phyloP scores from a whole-genome alignment of 2,329 filamentous ascomycete genomes.

The Penicillium sp. region DNA sequence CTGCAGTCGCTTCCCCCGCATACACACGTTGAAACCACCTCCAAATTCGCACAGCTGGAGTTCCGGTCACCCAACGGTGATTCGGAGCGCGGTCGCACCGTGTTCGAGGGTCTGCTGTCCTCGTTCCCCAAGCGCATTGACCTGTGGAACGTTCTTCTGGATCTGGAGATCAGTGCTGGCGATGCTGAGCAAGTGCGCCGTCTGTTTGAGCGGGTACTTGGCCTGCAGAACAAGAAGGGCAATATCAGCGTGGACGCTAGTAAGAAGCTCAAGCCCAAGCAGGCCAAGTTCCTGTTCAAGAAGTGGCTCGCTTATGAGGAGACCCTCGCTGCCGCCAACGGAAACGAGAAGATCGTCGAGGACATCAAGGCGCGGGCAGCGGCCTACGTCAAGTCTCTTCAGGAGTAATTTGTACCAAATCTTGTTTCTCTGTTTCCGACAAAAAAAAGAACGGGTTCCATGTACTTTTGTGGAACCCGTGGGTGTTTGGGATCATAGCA shows the following conservation, averaged over 20 bases:
- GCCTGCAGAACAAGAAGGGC: slow-evolving; percentile 45
- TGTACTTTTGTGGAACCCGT: slow-evolving; percentile 15
- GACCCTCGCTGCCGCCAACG: slow-evolving; percentile 52
- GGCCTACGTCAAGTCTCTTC: slow-evolving; percentile 62
- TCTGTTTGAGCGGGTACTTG: slow-evolving; percentile 75
- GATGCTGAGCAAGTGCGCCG: slow-evolving; percentile 67
- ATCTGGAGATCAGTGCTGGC: slow-evolving; percentile 70
- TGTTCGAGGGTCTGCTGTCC: slow-evolving; percentile 84
- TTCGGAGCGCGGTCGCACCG: slow-evolving; percentile 85
- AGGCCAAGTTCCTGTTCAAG: slow-evolving; percentile 86
- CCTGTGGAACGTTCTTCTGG: slow-evolving; percentile 88
- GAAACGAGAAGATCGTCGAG: slow-evolving; percentile 68
- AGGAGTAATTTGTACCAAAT: slow-evolving; percentile 18
- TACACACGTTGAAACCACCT: slow-evolving; percentile 72
- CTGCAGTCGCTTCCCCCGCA: slow-evolving; percentile 75
- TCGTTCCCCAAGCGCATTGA: slow-evolving; percentile 88
- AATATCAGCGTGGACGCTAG: slow-evolving; percentile 38
- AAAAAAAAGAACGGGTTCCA: slow-evolving; percentile 14
- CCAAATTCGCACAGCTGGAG: slow-evolving; percentile 88
- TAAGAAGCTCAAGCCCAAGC: slow-evolving; percentile 73
- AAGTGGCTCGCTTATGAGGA: slow-evolving; percentile 90
- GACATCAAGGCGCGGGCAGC: slow-evolving; percentile 69
- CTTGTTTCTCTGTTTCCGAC: slow-evolving; percentile 1
- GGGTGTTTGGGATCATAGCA: slow-evolving; percentile 26
- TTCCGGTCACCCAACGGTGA: slow-evolving; percentile 82